Percentiles rank a stretch among this genome's conserved stretches.
Evolutionary conservation across 495 filamentous ascomycete genomes (phyloP).

Genomic region (Podospora pseudocomata): DNA sequence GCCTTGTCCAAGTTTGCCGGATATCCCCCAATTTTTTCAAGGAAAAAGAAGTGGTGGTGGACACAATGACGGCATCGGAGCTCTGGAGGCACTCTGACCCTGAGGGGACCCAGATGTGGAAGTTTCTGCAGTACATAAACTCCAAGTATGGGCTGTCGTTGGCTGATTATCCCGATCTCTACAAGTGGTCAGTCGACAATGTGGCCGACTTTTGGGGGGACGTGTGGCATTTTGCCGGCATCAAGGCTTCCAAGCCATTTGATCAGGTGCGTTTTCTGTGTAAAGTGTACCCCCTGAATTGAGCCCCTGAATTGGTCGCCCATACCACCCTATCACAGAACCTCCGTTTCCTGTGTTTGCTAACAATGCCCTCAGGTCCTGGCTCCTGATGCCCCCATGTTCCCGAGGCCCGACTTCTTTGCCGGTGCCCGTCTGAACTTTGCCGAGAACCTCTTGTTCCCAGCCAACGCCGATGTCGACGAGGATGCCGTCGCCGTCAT

Average conservation of each 20-base stretch:
- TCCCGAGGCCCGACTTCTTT: slow-evolving; percentile 84
- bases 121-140: slow-evolving; percentile 66
- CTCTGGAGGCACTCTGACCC: slow-evolving; percentile 73
- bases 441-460: slow-evolving; percentile 87
- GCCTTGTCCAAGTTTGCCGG: neutral
- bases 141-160: slow-evolving; percentile 61
- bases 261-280: slow-evolving; percentile 48
- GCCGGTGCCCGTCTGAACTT: slow-evolving; percentile 76
- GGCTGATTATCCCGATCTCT: slow-evolving; percentile 63
- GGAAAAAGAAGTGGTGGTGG: neutral
- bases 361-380: slow-evolving; percentile 56
- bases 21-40: slow-evolving; percentile 3
- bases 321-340: neutral
- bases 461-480: slow-evolving; percentile 45
- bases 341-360: neutral
- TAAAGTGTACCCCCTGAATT: neutral
- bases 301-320: neutral
- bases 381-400: slow-evolving; percentile 61
- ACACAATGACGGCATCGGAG: slow-evolving; percentile 41
- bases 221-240: slow-evolving; percentile 75
- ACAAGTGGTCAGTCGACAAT: slow-evolving; percentile 79
- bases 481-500: slow-evolving; percentile 66
- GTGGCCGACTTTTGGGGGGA: slow-evolving; percentile 78
- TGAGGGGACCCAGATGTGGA: slow-evolving; percentile 61
- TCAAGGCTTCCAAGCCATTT: slow-evolving; percentile 64